Percentiles rank a stretch among this genome's conserved stretches.
Evolutionary conservation across 352 stramenopile species (phyloP).

Genomic region (Phytopythium boreale): DNA sequence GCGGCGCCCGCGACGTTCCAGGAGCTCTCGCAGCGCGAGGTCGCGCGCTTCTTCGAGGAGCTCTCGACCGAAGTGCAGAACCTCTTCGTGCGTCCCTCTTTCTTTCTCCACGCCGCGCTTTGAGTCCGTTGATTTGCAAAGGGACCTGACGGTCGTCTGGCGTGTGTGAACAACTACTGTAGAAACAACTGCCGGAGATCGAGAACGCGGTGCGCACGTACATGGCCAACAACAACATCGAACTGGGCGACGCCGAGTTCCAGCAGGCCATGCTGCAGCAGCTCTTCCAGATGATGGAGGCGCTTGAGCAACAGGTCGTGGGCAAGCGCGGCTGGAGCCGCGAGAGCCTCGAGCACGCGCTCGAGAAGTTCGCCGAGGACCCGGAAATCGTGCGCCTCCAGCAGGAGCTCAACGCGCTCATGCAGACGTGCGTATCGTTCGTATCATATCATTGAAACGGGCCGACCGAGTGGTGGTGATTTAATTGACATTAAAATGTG

Average conservation of each 20-base stretch:
- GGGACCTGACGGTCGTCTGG: not conserved
- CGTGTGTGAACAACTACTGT: slow-evolving; percentile 7
- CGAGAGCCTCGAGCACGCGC: slow-evolving; percentile 51
- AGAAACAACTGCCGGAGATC: slow-evolving; percentile 70
- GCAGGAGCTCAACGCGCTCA: slow-evolving; percentile 63
- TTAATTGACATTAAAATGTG: not conserved
- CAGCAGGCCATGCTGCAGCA: slow-evolving; percentile 71
- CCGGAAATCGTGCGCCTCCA: slow-evolving; percentile 57
- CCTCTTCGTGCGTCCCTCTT: slow-evolving; percentile 53
- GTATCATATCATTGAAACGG: not conserved
- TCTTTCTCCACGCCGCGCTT: not conserved
- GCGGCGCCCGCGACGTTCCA: slow-evolving; percentile 24
- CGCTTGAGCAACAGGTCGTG: slow-evolving; percentile 63
- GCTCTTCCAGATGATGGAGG: slow-evolving; percentile 74
- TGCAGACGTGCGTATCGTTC: slow-evolving; percentile 37
- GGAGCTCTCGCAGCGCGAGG: slow-evolving; percentile 58
- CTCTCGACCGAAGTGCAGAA: slow-evolving; percentile 57
- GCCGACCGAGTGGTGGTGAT: not conserved
- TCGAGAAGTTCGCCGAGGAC: slow-evolving; percentile 65
- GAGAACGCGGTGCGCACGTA: slow-evolving; percentile 62
- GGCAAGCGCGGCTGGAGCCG: slow-evolving; percentile 57
- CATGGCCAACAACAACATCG: slow-evolving; percentile 63
- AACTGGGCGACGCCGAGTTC: slow-evolving; percentile 67
- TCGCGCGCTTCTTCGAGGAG: slow-evolving; percentile 71
- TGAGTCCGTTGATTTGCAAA: not conserved